Base-by-base conservation (phyloP, 306 rosid genomes). In the Pyrus communis region DNA sequence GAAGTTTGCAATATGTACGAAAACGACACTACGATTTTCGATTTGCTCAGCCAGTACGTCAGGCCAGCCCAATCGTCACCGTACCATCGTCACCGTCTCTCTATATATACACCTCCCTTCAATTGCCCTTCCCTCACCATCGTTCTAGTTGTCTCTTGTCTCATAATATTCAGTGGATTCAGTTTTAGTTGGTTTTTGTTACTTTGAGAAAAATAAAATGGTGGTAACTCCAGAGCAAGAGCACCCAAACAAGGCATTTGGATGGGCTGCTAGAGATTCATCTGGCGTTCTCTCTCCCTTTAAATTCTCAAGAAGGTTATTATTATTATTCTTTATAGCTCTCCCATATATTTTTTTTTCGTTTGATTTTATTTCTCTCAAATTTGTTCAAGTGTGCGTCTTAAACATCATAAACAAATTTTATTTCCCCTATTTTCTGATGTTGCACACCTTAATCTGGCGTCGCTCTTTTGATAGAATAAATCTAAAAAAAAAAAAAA, bases 251-350 rank as follows among this genome's bases (percentile, higher is more conserved):
- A 23, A 75, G 12, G 54, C 73, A 28, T 65, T 49, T 66, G 79
- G 72, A 31, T 64, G 63, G 79, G 79, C 79, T 49, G 79, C 79
- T 3, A 75, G 65, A 65, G 79, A 75, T 52, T 30, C 72, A 23
- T 65, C 73, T 14, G 79, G 79, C 46, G 28, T 51, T 51, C 73
- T 75, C 23, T 65, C 73, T 66, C 79, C 72, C 6, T 75, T 75
- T 15, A 40, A 38, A 21, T 75, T 75, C 64, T 64, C 72, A 11
- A n/a, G 79, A 54, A 75, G 73, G 79, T 65, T 25, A 60, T 25
- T 23, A 60, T 25, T 23, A 60, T 15, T 61, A 2, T 55, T 18
- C 30, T 58, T 21, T 61, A 23, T 14, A 22, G 22, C 66, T 25
- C 13, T 11, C 5, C 35, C 35, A 60, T 13, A 5, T 15, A 25